Evolutionary conservation across 768 basidiomycete species (phyloP), one percentile per base, ranked within the genome.

Genomic region (Mrakia blollopis): DNA sequence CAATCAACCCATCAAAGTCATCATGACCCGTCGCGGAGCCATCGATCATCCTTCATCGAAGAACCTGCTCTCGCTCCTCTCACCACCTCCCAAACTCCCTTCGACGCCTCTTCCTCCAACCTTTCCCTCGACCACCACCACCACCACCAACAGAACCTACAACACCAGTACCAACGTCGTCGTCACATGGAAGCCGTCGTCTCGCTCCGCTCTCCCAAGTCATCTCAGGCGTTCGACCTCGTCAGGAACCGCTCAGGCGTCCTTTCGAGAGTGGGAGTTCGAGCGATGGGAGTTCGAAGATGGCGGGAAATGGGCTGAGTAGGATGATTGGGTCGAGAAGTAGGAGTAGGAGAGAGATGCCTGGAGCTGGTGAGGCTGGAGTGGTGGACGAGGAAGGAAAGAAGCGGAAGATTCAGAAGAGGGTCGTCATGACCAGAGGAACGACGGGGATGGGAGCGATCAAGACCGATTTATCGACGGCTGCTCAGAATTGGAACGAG

Each of bases 21-120:
- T 77, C 76, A 77, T 77, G 76, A 77, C 72, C 16, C 76, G 76
- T 41, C 60, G 71, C 35, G 76, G 76, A 23, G 76, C 76, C 18
- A 37, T 68, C 54, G 32, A 72, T n/a, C 62, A 52, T 65, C 76
- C 8, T 77, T 65, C 50, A 77, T 77, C 39, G 76, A 77, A 10
- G 76, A 77, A 72, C 76, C 76, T 62, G 37, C 47, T n/a, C 25
- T 44, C 16, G 52, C 72, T 1, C 61, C 62, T 35, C 21, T 54
- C 21, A 50, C 44, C 39, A 23, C 76, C 25, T 39, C 62, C 9
- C 35, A 39, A 5, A n/a, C 28, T 44, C 28, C 68, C 4, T 44
- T 60, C 69, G 75, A 71, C 10, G 25, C 25, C 28, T 69, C 50
- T 21, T 13, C 57, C 3, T 76, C 70, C 39, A 44, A 44, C 37